phyloP scores from a whole-genome alignment of 1,284 basidiomycete genomes.

The Rhodotorula sp. region DNA sequence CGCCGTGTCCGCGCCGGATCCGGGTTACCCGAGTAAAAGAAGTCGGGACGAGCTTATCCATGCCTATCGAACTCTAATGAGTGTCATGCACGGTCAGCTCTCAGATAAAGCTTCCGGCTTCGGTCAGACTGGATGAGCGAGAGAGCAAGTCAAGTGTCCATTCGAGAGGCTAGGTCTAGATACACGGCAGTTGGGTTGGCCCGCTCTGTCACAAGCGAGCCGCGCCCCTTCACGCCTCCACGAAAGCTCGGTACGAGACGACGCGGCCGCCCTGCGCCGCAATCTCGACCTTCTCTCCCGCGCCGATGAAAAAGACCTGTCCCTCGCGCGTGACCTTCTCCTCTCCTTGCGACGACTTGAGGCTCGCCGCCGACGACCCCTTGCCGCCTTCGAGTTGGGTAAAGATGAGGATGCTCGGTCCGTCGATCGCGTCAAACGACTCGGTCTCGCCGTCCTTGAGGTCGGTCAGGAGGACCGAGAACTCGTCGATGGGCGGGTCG shows the following conservation, averaged over 20 bases:
- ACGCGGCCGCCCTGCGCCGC: conserved; percentile 51
- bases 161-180: no score
- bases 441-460: conserved; percentile 58
- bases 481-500: conserved; percentile 92
- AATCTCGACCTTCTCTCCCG: conserved; percentile 62
- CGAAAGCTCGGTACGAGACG: conserved; percentile 74
- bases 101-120: no score
- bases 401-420: conserved; percentile 80
- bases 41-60: no score
- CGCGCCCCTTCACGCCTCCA: conserved; percentile 46
- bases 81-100: no score
- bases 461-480: conserved; percentile 72
- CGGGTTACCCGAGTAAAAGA: no score
- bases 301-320: conserved; percentile 82
- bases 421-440: conserved; percentile 63
- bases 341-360: conserved; percentile 55
- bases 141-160: no score
- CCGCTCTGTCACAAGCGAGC: background rate
- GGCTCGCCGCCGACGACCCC: conserved; percentile 38
- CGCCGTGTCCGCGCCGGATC: no score
- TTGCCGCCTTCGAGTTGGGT: conserved; percentile 66
- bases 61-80: no score
- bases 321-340: conserved; percentile 62
- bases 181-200: background rate
- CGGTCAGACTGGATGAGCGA: no score